These are phyloP conservation scores for Stephania cephalantha DNA, from an alignment of 164 flowering plant genomes.

Conservation along the genomic window DNA sequence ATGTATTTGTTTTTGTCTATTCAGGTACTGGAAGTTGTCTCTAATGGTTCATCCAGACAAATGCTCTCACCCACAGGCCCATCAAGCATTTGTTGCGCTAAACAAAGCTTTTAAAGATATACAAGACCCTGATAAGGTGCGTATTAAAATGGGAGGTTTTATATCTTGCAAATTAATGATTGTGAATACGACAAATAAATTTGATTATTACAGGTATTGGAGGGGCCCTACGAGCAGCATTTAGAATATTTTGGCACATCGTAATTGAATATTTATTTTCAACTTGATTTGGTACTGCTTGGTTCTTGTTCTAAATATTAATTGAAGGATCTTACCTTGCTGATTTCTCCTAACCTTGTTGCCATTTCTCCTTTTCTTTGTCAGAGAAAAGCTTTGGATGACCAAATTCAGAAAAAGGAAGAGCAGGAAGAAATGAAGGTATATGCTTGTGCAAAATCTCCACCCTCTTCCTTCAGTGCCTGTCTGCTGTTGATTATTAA, in stretches of 20 bases:
- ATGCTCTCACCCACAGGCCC: constrained; percentile 87
- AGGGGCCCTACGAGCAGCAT: too few species aligned
- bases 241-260: too few species aligned
- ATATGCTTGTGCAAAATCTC: not conserved
- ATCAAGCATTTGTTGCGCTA: constrained; percentile 68
- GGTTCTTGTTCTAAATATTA: not conserved
- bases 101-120: constrained; percentile 87
- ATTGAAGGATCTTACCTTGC: not conserved
- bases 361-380: constrained; percentile 1
- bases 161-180: not conserved
- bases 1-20: not conserved
- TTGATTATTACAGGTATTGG: too few species aligned
- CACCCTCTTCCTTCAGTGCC: not conserved
- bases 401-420: constrained; percentile 66
- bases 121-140: constrained; percentile 86
- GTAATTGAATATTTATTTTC: not conserved
- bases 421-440: constrained; percentile 74
- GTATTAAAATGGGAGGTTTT: constrained; percentile 3
- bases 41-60: constrained; percentile 94
- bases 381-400: constrained; percentile 76
- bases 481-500: not conserved
- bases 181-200: not conserved
- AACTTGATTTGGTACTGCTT: not conserved
- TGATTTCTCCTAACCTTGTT: not conserved
- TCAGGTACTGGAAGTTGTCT: constrained; percentile 90